Base-by-base conservation (phyloP, 2,329 filamentous ascomycete species). In the Sphaerostilbella broomeana region DNA sequence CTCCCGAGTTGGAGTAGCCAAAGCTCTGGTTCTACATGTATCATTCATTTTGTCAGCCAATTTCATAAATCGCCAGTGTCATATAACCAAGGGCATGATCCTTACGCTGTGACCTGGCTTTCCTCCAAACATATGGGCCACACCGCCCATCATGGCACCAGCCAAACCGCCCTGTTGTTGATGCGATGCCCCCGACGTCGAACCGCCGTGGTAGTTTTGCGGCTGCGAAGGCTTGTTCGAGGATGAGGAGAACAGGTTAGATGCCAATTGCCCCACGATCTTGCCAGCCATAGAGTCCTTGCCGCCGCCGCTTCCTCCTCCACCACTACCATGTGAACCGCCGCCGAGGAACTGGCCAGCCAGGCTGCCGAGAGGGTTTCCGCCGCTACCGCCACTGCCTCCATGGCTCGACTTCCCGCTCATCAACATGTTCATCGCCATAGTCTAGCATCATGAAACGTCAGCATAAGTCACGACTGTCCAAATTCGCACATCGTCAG, bases 371-470 rank as follows among this genome's bases (percentile, higher is more conserved):
- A 73, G 59, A 8, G 66, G 62, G 35, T 58, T 62, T 15, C 64
- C 62, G 44, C 56, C 53, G 32, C 62, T 54, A 22, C 61, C 55
- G 28, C 57, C 49, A 42, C 61, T 51, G 35, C 39, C 28, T 7
- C 47, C 49, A 8, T 56, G 48, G 24, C 52, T 46, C 4, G 53
- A 53, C 48, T 72, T 71, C 39, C 68, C 67, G 39, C 71, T 67
- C 33, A 78, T 62, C 30, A 82, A 64, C 30, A 74, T 65, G 53
- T 79, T 81, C 59, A 77, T 68, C 10, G 79, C 77, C 56, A 81
- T 71, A 52, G 64, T 71, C 77, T 80, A 48, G 20, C 41, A 13
- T 25, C 30, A 26, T 30, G 8, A 10, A 31, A 43, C 32, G 40
- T 48, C 35, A 22, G 37, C 22, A 37, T 19, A 40, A 28, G n/a